Conservation (phyloP, 768 basidiomycete species). For the Rhizopogon rudus region DNA sequence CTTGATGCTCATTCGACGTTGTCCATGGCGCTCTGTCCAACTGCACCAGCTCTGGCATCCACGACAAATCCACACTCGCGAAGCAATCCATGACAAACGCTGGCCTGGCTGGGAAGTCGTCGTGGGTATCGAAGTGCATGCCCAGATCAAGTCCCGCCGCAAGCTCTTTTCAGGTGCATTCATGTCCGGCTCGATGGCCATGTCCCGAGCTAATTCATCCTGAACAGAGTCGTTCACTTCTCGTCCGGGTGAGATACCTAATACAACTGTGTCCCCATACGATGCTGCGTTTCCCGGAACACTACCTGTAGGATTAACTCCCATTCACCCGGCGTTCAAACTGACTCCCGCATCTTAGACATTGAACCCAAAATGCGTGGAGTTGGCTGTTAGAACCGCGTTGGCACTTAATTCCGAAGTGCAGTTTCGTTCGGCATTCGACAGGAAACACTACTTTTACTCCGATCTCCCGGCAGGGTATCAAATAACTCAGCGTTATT, state of each 20-base stretch:
- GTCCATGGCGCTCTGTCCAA: slow-evolving; percentile 11
- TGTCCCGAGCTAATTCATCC: neutral
- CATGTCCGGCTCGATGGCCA: neutral
- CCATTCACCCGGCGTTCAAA: neutral
- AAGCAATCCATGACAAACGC: slow-evolving; percentile 24
- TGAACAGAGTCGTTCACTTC: slow-evolving; percentile 36
- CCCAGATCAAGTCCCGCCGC: slow-evolving; percentile 80
- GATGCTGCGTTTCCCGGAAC: slow-evolving; percentile 95
- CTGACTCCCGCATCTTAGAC: slow-evolving; percentile 30
- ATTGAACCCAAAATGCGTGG: slow-evolving; percentile 66
- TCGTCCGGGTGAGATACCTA: slow-evolving; percentile 50
- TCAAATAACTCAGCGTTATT: slow-evolving; percentile 95
- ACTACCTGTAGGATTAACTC: slow-evolving; percentile 60
- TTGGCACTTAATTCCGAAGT: slow-evolving; percentile 67
- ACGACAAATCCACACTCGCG: slow-evolving; percentile 7
- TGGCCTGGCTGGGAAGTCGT: slow-evolving; percentile 90
- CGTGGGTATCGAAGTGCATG: slow-evolving; percentile 94
- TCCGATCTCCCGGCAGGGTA: slow-evolving; percentile 91
- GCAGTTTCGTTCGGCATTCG: slow-evolving; percentile 75
- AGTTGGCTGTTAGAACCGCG: slow-evolving; percentile 77
- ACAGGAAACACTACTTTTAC: slow-evolving; percentile 98
- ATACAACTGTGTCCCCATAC: slow-evolving; percentile 67
- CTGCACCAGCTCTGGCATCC: slow-evolving; percentile 12
- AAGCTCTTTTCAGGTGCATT: slow-evolving; percentile 78
- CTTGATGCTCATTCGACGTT: slow-evolving; percentile 17